A percentile compares a stretch with the other conserved stretches of the same genome.
These are phyloP conservation scores for Gnetum montanum DNA, from an alignment of 75 land plant genomes.

Conservation along the genomic window DNA sequence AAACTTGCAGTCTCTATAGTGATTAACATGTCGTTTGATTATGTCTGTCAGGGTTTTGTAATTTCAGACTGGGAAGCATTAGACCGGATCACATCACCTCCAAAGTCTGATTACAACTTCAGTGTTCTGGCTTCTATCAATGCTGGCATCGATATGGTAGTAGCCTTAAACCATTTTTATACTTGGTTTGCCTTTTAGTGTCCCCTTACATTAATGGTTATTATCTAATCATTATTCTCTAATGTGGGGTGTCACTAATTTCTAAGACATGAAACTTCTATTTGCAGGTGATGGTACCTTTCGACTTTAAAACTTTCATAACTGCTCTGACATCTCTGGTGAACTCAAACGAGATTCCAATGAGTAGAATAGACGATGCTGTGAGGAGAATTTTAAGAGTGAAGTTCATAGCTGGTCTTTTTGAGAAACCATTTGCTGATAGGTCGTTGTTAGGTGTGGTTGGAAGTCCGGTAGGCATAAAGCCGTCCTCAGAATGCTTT, in stretches of 20 bases:
- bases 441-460: conserved; percentile 35
- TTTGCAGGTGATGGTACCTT: conserved; percentile 78
- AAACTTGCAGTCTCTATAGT: not conserved
- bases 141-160: conserved; percentile 88
- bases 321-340: conserved; percentile 44
- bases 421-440: conserved; percentile 64
- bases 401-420: conserved; percentile 62
- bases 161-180: too few species aligned
- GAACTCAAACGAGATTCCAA: conserved; percentile 46
- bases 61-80: conserved; percentile 78
- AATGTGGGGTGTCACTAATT: too few species aligned
- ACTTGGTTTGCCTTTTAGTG: not conserved
- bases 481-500: too few species aligned
- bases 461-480: conserved; percentile 24
- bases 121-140: conserved; percentile 46
- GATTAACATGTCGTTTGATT: not conserved
- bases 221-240: too few species aligned
- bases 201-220: too few species aligned
- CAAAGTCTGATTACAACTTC: conserved; percentile 44
- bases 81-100: conserved; percentile 47
- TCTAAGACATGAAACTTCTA: too few species aligned
- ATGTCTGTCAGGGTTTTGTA: conserved; percentile 52
- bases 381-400: conserved; percentile 75
- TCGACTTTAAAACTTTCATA: conserved; percentile 44
- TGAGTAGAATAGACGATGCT: conserved; percentile 70